Conservation (phyloP, 2,329 filamentous ascomycete genomes). For the Apiospora kogelbergensis region DNA sequence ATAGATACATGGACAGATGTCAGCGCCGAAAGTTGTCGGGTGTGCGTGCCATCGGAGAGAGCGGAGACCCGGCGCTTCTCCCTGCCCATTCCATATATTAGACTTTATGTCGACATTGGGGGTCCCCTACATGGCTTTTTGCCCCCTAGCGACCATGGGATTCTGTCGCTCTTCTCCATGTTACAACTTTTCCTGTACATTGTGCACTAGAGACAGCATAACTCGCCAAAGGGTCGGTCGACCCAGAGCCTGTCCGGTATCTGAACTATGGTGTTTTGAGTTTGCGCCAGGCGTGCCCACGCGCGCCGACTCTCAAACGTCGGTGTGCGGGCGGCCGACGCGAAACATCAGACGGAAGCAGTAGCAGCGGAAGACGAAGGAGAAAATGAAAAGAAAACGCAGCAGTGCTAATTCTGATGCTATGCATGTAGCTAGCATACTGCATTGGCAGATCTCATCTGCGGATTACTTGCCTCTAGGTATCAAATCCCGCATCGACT, state of each 20-base stretch:
- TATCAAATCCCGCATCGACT: neutral
- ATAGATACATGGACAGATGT: neutral
- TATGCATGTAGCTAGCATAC: neutral
- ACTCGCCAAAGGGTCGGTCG: neutral
- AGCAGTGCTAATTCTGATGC: neutral
- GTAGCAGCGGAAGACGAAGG: neutral
- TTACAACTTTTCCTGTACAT: neutral
- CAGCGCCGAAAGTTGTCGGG: neutral
- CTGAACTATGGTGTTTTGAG: neutral
- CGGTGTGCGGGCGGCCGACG: neutral
- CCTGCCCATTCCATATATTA: neutral
- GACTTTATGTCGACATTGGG: neutral
- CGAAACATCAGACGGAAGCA: neutral
- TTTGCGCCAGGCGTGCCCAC: neutral
- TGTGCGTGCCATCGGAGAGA: neutral
- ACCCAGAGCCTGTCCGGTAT: neutral
- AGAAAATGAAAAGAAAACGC: neutral
- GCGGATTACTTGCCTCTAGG: neutral
- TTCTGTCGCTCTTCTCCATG: neutral
- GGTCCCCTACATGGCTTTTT: neutral
- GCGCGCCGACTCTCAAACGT: slow-evolving; percentile 1
- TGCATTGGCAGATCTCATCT: neutral
- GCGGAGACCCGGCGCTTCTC: neutral
- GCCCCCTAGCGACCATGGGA: neutral
- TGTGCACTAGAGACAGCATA: neutral